Conservation (phyloP, 75 land plant species). For the Adiantum capillusveneris region DNA sequence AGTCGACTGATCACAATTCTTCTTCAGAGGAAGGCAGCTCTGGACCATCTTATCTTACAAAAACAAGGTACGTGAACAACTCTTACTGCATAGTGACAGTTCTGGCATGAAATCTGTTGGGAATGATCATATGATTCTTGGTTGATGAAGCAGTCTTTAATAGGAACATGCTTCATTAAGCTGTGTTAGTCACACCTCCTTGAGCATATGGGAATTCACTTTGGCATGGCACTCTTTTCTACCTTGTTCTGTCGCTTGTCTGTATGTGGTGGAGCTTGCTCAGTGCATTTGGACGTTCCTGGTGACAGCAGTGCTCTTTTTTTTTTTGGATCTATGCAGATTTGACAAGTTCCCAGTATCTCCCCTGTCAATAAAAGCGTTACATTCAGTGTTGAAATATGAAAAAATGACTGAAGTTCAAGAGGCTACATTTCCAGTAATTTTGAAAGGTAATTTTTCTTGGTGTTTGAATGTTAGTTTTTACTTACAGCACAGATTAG, state of each 20-base stretch:
- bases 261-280: neutral
- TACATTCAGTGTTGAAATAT: conserved; percentile 68
- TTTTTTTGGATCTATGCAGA: conserved; percentile 23
- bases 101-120: neutral
- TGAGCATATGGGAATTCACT: neutral
- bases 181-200: neutral
- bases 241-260: neutral
- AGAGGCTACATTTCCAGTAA: conserved; percentile 87
- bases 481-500: no score
- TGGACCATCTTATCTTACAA: conserved; percentile 3
- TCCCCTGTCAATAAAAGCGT: conserved; percentile 69
- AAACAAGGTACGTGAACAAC: neutral
- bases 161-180: neutral
- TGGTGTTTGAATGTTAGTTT: no score
- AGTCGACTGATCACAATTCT: neutral
- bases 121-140: neutral
- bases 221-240: neutral
- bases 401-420: conserved; percentile 94
- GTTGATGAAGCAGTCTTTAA: neutral
- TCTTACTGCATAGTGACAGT: neutral
- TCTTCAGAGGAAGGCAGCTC: neutral
- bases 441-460: conserved; percentile 61
- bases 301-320: neutral
- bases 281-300: neutral
- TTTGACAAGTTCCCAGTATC: conserved; percentile 84